Percentiles rank a stretch among this genome's conserved stretches.
Conservation (phyloP, 2,329 filamentous ascomycete species). For the Elsinoe fawcettii region DNA sequence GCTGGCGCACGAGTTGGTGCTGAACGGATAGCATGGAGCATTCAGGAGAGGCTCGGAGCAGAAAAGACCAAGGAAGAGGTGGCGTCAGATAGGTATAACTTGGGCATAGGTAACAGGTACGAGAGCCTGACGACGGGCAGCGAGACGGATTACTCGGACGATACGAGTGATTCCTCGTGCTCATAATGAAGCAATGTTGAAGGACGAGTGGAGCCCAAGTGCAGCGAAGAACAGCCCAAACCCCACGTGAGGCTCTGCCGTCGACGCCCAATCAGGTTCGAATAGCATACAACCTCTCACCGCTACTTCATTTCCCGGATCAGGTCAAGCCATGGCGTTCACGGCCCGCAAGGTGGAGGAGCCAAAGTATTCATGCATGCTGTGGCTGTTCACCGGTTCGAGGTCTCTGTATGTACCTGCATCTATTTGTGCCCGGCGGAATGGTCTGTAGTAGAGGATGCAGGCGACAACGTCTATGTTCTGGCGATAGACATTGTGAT, state of each 20-base stretch:
- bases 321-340: neutral
- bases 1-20: slow-evolving; percentile 66
- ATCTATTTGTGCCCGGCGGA: neutral
- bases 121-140: slow-evolving; percentile 25
- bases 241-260: neutral
- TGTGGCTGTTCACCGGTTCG: neutral
- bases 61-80: slow-evolving; percentile 21
- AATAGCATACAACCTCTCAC: slow-evolving; percentile 1
- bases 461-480: too few species aligned
- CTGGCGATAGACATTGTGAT: too few species aligned
- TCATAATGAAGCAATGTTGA: neutral
- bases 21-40: slow-evolving; percentile 63
- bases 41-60: slow-evolving; percentile 50
- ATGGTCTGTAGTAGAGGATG: neutral
- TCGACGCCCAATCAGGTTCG: neutral
- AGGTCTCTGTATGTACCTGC: slow-evolving; percentile 1
- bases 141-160: slow-evolving; percentile 7
- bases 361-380: neutral
- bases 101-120: slow-evolving; percentile 38
- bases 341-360: neutral
- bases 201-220: neutral
- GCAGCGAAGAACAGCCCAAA: neutral
- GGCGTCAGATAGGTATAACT: slow-evolving; percentile 27
- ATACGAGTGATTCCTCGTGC: slow-evolving; percentile 8
- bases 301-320: slow-evolving; percentile 4